Percentiles rank a stretch among this genome's conserved stretches.
Conservation (phyloP, 2,329 filamentous ascomycete genomes). For the Ampelomyces quisqualis region DNA sequence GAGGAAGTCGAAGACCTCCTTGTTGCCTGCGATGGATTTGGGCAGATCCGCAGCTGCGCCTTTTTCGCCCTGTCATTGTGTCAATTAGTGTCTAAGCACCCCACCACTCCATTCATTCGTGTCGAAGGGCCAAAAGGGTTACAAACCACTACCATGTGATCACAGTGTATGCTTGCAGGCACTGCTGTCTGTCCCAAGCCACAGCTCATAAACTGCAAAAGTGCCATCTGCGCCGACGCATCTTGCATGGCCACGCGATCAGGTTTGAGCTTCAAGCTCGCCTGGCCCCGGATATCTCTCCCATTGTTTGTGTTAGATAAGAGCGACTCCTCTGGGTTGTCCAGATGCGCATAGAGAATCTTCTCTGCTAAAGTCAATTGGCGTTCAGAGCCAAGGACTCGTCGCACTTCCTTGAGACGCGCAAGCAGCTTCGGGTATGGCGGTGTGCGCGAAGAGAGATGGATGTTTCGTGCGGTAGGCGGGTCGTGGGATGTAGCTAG, state of each 20-base stretch:
- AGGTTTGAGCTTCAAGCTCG: constrained; percentile 94
- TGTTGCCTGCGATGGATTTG: constrained; percentile 84
- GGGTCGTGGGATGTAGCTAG: constrained; percentile 38
- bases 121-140: too few relatives aligned
- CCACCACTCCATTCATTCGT: too few relatives aligned
- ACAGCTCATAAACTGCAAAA: constrained; percentile 98
- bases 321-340: constrained; percentile 85
- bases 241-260: constrained; percentile 99
- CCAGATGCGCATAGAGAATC: constrained; percentile 94
- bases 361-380: constrained; percentile 90
- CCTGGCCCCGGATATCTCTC: constrained; percentile 76
- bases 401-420: constrained; percentile 72
- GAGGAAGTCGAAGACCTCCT: constrained; percentile 96
- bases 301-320: constrained; percentile 82
- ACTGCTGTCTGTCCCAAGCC: constrained; percentile 86
- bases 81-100: too few relatives aligned
- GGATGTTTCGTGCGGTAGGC: constrained; percentile 30
- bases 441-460: constrained; percentile 62
- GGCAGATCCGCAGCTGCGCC: constrained; percentile 84
- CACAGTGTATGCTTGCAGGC: constrained; percentile 96
- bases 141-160: constrained; percentile 57
- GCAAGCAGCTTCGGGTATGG: constrained; percentile 80
- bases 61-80: constrained; percentile 63
- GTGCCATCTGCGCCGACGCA: constrained; percentile 95
- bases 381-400: constrained; percentile 64